Evolutionary conservation across 2,329 filamentous ascomycete species (phyloP).

Genomic region (Sporothrix mexicana): DNA sequence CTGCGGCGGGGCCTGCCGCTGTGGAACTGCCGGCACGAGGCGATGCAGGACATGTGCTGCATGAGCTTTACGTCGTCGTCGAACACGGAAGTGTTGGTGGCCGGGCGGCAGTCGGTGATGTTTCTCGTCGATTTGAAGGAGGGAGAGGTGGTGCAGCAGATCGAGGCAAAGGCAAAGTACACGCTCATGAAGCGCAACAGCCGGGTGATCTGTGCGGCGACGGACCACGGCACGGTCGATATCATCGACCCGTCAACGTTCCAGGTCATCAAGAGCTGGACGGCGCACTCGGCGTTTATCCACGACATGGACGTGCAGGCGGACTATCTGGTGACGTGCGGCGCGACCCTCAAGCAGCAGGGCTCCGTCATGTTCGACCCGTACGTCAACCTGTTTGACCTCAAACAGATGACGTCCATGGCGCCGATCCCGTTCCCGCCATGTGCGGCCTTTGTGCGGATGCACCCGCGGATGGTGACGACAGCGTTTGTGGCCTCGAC

Average conservation of each 20-base stretch:
- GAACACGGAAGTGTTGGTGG: slow-evolving; percentile 81
- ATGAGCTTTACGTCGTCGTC: slow-evolving; percentile 95
- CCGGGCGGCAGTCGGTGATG: slow-evolving; percentile 85
- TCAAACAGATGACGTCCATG: slow-evolving; percentile 87
- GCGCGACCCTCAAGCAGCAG: slow-evolving; percentile 83
- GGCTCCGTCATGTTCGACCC: slow-evolving; percentile 82
- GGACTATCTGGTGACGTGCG: slow-evolving; percentile 94
- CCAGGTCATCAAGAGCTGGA: slow-evolving; percentile 82
- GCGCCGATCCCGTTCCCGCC: slow-evolving; percentile 91
- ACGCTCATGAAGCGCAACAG: slow-evolving; percentile 85
- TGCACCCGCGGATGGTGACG: slow-evolving; percentile 95
- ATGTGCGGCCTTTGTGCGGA: slow-evolving; percentile 90
- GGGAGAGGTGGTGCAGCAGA: slow-evolving; percentile 65
- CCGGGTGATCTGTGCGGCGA: slow-evolving; percentile 91
- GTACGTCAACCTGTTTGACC: slow-evolving; percentile 92
- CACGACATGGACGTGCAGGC: slow-evolving; percentile 98
- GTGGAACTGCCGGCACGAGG: slow-evolving; percentile 75
- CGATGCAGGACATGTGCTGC: slow-evolving; percentile 86
- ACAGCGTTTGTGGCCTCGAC: slow-evolving; percentile 94
- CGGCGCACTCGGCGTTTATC: slow-evolving; percentile 84
- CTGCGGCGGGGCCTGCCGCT: slow-evolving; percentile 78
- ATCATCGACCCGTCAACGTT: slow-evolving; percentile 82
- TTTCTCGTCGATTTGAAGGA: slow-evolving; percentile 74
- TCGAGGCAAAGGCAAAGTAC: slow-evolving; percentile 72
- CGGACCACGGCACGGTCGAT: slow-evolving; percentile 79